A percentile compares a stretch with the other conserved stretches of the same genome.
Evolutionary conservation across 306 rosid genomes (phyloP).

Genomic region (Citrullus colocynthis): DNA sequence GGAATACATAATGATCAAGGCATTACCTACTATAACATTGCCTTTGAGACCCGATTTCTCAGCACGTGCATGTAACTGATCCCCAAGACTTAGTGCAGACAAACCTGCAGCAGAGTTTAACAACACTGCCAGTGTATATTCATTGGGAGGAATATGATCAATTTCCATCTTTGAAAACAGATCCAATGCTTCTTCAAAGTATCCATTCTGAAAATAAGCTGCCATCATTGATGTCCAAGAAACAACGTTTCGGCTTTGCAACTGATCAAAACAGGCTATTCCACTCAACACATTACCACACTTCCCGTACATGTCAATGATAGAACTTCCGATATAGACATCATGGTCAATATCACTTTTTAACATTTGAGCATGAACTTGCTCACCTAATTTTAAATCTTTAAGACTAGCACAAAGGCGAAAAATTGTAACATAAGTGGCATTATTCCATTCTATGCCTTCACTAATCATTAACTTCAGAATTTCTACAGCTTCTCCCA

Average conservation of each 20-base stretch:
- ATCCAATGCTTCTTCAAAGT: conserved; percentile 14
- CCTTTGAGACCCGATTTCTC: conserved; percentile 10
- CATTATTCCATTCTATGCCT: conserved; percentile 3
- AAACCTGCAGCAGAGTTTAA: conserved; percentile 10
- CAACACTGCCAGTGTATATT: conserved; percentile 11
- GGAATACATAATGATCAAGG: conserved; percentile 15
- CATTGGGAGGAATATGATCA: conserved; percentile 9
- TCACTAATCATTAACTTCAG: not conserved
- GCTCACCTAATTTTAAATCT: conserved; percentile 11
- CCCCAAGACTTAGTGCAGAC: conserved; percentile 7
- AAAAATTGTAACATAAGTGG: conserved; percentile 11
- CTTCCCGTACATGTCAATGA: conserved; percentile 16
- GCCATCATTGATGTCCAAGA: conserved; percentile 11
- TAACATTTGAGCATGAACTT: conserved; percentile 14
- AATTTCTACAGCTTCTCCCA: conserved; percentile 1
- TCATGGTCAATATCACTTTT: conserved; percentile 3
- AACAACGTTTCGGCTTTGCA: conserved; percentile 8
- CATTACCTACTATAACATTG: conserved; percentile 9
- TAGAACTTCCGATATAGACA: conserved; percentile 7
- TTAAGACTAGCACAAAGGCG: conserved; percentile 7
- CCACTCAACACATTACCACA: conserved; percentile 3
- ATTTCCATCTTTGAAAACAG: conserved; percentile 9
- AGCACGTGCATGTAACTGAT: conserved; percentile 11
- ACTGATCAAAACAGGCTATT: conserved; percentile 4
- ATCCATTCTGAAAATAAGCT: conserved; percentile 11